Percentiles rank a stretch among this genome's conserved stretches.
These are phyloP conservation scores for Mortierella alpina DNA, from an alignment of 192 early-diverging fungal genomes.

Conservation along the genomic window DNA sequence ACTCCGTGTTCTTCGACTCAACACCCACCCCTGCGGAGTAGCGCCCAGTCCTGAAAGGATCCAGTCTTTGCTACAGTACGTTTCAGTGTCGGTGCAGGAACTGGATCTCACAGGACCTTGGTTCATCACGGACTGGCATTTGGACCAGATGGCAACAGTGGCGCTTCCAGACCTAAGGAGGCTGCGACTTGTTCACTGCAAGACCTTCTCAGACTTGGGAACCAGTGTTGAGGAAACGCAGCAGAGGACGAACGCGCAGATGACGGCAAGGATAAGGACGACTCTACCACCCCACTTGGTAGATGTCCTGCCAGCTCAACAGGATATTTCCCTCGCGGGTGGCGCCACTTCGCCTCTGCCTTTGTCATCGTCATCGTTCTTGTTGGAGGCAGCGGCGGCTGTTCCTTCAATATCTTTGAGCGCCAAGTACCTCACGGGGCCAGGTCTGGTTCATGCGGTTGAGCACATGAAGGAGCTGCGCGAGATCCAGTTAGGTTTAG, in stretches of 20 bases:
- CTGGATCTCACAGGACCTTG: constrained; percentile 20
- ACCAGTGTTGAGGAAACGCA: not conserved
- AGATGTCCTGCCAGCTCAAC: not conserved
- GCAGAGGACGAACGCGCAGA: not conserved
- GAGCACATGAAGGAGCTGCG: not conserved
- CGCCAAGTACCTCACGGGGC: not conserved
- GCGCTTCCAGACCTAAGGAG: not conserved
- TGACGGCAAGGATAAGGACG: not conserved
- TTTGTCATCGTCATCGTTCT: not conserved
- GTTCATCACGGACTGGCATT: constrained; percentile 6
- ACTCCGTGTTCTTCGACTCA: not conserved
- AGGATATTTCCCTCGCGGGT: not conserved
- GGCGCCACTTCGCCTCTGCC: not conserved
- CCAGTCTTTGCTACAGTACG: not conserved
- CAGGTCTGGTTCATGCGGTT: constrained; percentile 9
- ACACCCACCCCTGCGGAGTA: constrained; percentile 7
- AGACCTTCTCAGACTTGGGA: not conserved
- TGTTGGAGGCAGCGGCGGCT: not conserved
- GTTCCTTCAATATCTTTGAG: not conserved
- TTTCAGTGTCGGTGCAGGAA: not conserved
- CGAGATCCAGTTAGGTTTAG: not conserved
- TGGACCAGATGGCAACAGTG: not conserved
- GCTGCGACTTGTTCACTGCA: constrained; percentile 9
- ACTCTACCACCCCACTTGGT: not conserved
- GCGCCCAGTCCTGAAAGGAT: not conserved